Conservation (phyloP, 2,329 filamentous ascomycete genomes). For the Trichophyton mentagrophytes region DNA sequence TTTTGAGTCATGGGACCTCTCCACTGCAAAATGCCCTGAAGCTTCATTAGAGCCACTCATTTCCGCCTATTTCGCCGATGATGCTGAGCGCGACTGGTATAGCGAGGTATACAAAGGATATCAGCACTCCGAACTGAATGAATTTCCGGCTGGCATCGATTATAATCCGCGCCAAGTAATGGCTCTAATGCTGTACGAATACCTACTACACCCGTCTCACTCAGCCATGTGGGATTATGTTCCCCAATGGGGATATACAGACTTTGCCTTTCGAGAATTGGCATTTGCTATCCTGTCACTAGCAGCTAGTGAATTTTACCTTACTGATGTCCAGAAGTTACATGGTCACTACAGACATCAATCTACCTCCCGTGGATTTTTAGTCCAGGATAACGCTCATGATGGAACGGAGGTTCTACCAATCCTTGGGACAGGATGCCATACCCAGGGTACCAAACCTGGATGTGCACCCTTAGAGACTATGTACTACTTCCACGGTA, state of each 20-base stretch:
- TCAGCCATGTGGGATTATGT: background rate
- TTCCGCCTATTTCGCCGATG: background rate
- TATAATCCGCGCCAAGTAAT: background rate
- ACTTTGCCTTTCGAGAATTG: constrained; percentile 1
- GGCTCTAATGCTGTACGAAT: background rate
- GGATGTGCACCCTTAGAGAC: background rate
- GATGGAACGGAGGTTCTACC: background rate
- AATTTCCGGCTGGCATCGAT: background rate
- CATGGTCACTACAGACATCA: background rate
- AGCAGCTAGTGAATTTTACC: background rate
- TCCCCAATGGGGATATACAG: background rate
- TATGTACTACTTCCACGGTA: background rate
- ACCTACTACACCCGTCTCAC: background rate
- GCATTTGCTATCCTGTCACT: constrained; percentile 3
- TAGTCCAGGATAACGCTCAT: background rate
- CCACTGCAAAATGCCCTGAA: background rate
- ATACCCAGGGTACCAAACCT: background rate
- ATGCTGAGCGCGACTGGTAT: background rate
- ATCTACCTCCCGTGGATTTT: background rate
- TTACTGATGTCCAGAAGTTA: background rate
- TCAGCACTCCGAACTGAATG: no score
- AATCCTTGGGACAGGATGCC: background rate
- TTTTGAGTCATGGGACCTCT: background rate
- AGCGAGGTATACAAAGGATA: background rate
- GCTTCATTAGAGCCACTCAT: background rate